Percentiles rank a stretch among this genome's conserved stretches.
Conservation (phyloP, 495 filamentous ascomycete species). For the Echria macrotheca region DNA sequence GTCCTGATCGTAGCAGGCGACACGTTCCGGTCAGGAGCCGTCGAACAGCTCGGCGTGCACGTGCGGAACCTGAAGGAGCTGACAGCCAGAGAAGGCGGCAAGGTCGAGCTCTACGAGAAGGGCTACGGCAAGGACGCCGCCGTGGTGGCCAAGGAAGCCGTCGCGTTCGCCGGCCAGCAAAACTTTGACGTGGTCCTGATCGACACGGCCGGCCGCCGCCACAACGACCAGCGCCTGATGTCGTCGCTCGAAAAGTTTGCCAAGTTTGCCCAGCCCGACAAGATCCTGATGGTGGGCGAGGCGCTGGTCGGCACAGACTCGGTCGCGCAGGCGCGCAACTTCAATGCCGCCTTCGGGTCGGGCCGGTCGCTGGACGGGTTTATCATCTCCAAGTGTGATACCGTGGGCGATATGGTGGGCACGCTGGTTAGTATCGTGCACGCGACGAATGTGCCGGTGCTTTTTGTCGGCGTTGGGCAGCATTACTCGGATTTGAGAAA, state of each 20-base stretch:
- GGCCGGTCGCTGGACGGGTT: conserved; percentile 83
- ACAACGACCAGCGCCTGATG: conserved; percentile 95
- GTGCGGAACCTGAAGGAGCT: conserved; percentile 86
- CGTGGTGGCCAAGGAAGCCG: conserved; percentile 89
- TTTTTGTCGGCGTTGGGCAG: conserved; percentile 92
- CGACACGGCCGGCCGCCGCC: conserved; percentile 88
- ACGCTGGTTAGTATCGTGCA: conserved; percentile 96
- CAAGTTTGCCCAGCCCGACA: conserved; percentile 90
- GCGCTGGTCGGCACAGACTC: conserved; percentile 91
- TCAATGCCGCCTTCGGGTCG: conserved; percentile 84
- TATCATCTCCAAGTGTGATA: conserved; percentile 98
- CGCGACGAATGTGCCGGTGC: conserved; percentile 89
- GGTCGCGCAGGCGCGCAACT: conserved; percentile 91
- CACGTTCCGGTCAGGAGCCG: conserved; percentile 94
- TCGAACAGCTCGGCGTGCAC: conserved; percentile 94
- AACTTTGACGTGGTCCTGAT: conserved; percentile 92
- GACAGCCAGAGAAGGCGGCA: conserved; percentile 70
- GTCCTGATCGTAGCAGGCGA: conserved; percentile 95
- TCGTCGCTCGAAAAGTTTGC: conserved; percentile 93
- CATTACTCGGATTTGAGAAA: conserved; percentile 95
- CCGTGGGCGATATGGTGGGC: conserved; percentile 97
- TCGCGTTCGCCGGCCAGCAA: conserved; percentile 65
- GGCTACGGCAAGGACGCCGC: conserved; percentile 97
- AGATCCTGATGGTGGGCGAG: conserved; percentile 98
- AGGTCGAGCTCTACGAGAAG: conserved; percentile 88